These are phyloP conservation scores for Penicillium coprophilum DNA, from an alignment of 495 filamentous ascomycete species.

Conservation along the genomic window DNA sequence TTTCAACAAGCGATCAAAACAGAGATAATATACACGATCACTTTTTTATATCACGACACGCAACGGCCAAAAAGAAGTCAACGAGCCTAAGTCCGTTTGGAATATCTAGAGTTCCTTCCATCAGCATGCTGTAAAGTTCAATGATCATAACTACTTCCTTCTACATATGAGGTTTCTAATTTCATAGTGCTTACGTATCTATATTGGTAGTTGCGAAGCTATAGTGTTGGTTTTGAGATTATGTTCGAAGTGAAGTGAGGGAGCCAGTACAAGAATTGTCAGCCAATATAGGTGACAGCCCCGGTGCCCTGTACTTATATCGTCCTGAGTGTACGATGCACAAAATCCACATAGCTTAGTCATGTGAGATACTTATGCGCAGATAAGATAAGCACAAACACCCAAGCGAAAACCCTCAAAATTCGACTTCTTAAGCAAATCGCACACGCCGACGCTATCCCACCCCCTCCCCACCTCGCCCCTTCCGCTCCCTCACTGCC, in stretches of 20 bases:
- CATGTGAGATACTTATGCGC: constrained; percentile 33
- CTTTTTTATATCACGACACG: neutral
- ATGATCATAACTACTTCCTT: neutral
- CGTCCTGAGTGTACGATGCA: neutral
- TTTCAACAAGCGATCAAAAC: neutral
- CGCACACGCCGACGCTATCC: constrained; percentile 47
- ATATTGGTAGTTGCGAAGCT: neutral
- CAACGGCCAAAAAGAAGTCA: neutral
- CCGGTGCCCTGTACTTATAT: neutral
- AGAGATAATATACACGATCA: neutral
- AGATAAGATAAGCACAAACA: constrained; percentile 54
- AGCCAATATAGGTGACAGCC: neutral
- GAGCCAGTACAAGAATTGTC: neutral
- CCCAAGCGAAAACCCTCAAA: constrained; percentile 56
- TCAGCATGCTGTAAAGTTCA: neutral
- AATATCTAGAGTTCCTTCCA: neutral
- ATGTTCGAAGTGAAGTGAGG: neutral
- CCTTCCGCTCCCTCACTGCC: constrained; percentile 22
- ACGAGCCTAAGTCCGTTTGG: neutral
- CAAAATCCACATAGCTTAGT: constrained; percentile 28
- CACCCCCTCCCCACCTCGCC: constrained; percentile 26
- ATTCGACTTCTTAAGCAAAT: constrained; percentile 48
- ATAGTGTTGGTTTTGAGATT: neutral
- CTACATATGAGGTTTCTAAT: neutral
- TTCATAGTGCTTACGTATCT: neutral